Conservation (phyloP, 176 grass and related monocot genomes). For the Calamus simplicifolius region DNA sequence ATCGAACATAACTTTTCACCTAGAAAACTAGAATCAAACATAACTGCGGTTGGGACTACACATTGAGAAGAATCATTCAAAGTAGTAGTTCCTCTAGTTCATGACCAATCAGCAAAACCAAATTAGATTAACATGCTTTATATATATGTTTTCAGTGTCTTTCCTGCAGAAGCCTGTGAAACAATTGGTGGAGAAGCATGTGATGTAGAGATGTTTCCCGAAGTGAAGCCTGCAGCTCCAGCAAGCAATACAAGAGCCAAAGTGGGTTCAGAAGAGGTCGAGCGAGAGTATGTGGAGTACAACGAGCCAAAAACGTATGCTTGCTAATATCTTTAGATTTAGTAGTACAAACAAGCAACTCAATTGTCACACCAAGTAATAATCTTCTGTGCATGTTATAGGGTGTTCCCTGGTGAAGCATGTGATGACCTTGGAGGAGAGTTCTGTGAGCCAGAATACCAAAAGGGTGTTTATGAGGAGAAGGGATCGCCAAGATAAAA, state of each 20-base stretch:
- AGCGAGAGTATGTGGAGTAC: slow-evolving; percentile 68
- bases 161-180: slow-evolving; percentile 83
- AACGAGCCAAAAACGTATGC: slow-evolving; percentile 54
- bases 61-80: background rate
- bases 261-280: slow-evolving; percentile 32
- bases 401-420: slow-evolving; percentile 89
- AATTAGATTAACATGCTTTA: background rate
- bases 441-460: slow-evolving; percentile 66
- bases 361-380: too few relatives aligned
- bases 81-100: background rate
- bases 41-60: too few relatives aligned
- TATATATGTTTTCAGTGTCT: slow-evolving; percentile 35
- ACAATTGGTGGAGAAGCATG: slow-evolving; percentile 64
- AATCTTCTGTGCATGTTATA: slow-evolving; percentile 6
- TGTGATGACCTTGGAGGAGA: slow-evolving; percentile 88
- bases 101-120: background rate
- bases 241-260: background rate
- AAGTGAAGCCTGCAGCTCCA: slow-evolving; percentile 34
- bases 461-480: slow-evolving; percentile 28
- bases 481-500: too few relatives aligned
- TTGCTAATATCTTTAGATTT: background rate
- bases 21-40: too few relatives aligned
- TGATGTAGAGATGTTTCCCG: slow-evolving; percentile 48
- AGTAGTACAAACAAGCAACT: too few relatives aligned
- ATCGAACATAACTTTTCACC: too few relatives aligned